These are phyloP conservation scores for Prunus mume DNA, from an alignment of 306 rosid species.

Conservation along the genomic window DNA sequence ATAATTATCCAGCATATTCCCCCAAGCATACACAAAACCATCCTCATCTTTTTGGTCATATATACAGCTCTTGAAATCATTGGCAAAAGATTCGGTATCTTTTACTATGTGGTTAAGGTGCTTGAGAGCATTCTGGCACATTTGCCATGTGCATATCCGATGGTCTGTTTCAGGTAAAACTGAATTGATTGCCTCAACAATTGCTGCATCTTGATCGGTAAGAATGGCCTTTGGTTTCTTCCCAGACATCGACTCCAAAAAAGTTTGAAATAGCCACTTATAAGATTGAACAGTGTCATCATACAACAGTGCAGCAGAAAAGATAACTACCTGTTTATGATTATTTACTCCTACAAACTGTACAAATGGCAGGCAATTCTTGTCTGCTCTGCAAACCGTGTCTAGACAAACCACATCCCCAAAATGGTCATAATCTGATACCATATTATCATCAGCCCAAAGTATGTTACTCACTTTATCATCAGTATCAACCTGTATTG, in stretches of 20 bases:
- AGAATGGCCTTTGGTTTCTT: conserved; percentile 58
- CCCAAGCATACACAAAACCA: conserved; percentile 51
- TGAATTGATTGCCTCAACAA: conserved; percentile 51
- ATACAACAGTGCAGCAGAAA: conserved; percentile 56
- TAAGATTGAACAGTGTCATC: conserved; percentile 52
- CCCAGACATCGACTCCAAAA: conserved; percentile 49
- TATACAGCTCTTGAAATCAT: conserved; percentile 51
- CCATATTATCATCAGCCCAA: conserved; percentile 68
- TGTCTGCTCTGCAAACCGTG: conserved; percentile 42
- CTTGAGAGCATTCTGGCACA: conserved; percentile 50
- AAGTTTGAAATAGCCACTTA: conserved; percentile 52
- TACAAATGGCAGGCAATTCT: conserved; percentile 48
- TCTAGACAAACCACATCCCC: conserved; percentile 63
- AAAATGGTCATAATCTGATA: conserved; percentile 52
- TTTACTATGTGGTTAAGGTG: conserved; percentile 46
- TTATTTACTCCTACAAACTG: conserved; percentile 61
- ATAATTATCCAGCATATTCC: conserved; percentile 47
- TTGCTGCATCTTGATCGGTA: conserved; percentile 57
- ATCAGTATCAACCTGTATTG: conserved; percentile 56
- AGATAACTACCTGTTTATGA: conserved; percentile 50
- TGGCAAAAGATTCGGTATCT: conserved; percentile 46
- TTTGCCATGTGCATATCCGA: conserved; percentile 56
- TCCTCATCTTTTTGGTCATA: conserved; percentile 54
- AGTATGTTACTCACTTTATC: conserved; percentile 61
- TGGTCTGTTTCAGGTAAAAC: conserved; percentile 47